Base-by-base conservation (phyloP, 257 asterid genomes). In the Sherardia arvensis region DNA sequence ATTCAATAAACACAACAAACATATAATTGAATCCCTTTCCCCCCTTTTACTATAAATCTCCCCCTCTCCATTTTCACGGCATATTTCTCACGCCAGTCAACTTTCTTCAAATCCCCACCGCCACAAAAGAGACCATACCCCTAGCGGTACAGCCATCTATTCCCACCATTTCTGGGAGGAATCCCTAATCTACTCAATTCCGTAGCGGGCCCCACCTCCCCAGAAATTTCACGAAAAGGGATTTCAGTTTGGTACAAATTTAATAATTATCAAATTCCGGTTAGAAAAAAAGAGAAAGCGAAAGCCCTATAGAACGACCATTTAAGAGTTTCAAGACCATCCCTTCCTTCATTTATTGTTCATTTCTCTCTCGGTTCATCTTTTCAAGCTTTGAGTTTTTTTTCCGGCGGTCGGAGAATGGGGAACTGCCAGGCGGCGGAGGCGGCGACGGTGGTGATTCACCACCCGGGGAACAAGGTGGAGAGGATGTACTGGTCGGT, bases 341-440 rank as follows among this genome's bases (percentile, higher is more conserved):
- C 43, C 1, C 43, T 1, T 34, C 14, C 51, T 43, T 43, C 51
- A 14, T 40, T 14, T 40, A 40, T 3, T 40, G 48, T 7, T n/a
- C 7, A 5, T 40, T 36, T 38, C 47, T 11, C 5, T 12, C 4
- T 1, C 2, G 4, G 1, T 38, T 11, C 47, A 10, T 38, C 47
- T 38, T n/a, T n/a, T n/a, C n/a, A n/a, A n/a, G n/a, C n/a, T n/a
- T n/a, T n/a, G n/a, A n/a, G n/a, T n/a, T n/a, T 30, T 30, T 43
- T 17, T 43, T 4, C 51, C 51, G 56, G 56, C 3, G 56, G 7
- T 20, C 53, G 26, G 38, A 15, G 59, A 22, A 59, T 34, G 97
- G 97, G 97, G 70, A 90, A 90, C 66, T 90, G 97, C 74, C 95
- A 90, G 74, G 95, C 97, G 65, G 87, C 95, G 69, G 96, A 87